Conservation (phyloP, 495 filamentous ascomycete genomes). For the Podospora anserina region DNA sequence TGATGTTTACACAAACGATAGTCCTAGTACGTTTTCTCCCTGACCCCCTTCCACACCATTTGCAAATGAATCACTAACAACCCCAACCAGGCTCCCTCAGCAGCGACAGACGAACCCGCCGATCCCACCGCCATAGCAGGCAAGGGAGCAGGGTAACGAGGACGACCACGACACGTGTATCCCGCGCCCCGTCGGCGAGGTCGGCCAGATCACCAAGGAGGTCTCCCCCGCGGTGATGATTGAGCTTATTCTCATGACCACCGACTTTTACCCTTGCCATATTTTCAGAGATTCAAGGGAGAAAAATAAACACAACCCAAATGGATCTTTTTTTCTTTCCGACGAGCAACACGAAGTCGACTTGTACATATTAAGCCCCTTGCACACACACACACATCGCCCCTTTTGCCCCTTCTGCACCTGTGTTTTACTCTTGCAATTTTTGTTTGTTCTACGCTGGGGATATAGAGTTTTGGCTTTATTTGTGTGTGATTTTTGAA, state of each 20-base stretch:
- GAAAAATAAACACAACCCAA: no score
- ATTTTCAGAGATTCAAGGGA: no score
- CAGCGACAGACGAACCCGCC: conserved; percentile 32
- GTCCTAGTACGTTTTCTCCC: conserved; percentile 46
- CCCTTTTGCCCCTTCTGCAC: conserved; percentile 10
- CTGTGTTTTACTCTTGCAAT: neutral
- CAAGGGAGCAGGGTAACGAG: conserved; percentile 29
- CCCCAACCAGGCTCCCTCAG: conserved; percentile 40
- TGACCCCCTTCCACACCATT: neutral
- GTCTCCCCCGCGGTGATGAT: neutral
- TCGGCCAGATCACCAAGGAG: conserved; percentile 21
- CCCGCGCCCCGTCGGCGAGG: conserved; percentile 27
- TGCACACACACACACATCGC: no score
- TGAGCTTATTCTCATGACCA: neutral
- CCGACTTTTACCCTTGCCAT: neutral
- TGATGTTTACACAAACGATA: conserved; percentile 44
- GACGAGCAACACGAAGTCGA: neutral
- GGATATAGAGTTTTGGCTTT: neutral
- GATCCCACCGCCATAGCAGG: conserved; percentile 24
- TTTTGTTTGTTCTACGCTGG: neutral
- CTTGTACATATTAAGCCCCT: no score
- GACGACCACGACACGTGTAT: conserved; percentile 31
- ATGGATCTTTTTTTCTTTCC: no score
- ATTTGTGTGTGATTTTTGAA: neutral
- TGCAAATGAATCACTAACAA: conserved; percentile 22